phyloP scores from a whole-genome alignment of 305 asterid species.

The Rubia tinctorum region DNA sequence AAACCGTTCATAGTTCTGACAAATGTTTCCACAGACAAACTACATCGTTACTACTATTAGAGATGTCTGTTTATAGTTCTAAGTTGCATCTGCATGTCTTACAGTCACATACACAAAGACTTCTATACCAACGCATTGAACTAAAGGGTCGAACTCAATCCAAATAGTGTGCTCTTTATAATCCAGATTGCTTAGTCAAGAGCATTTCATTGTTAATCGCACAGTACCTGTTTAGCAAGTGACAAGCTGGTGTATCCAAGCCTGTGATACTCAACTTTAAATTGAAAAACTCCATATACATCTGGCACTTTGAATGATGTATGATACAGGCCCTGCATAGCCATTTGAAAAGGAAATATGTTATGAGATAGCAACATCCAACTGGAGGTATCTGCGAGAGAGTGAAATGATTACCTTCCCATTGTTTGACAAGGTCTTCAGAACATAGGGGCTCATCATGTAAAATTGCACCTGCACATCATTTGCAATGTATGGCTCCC shows the following conservation, averaged over 20 bases:
- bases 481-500: conserved; percentile 73
- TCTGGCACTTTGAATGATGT: conserved; percentile 83
- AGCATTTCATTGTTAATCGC: conserved; percentile 5
- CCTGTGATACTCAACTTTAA: conserved; percentile 71
- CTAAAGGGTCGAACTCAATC: background rate
- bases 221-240: conserved; percentile 67
- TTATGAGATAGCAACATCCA: background rate
- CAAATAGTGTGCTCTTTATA: background rate
- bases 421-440: conserved; percentile 68
- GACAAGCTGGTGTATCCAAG: conserved; percentile 67
- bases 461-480: conserved; percentile 87
- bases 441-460: conserved; percentile 89
- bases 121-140: background rate
- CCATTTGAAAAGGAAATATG: background rate
- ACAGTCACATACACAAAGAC: background rate
- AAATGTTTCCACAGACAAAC: background rate
- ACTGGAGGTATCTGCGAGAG: background rate
- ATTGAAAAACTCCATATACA: conserved; percentile 90
- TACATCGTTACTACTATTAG: background rate
- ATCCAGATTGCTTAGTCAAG: background rate
- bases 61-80: background rate
- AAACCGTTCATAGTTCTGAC: background rate
- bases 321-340: conserved; percentile 58
- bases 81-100: background rate
- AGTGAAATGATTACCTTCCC: conserved; percentile 45